Conservation (phyloP, 257 asterid species). For the Penstemon barbatus region DNA sequence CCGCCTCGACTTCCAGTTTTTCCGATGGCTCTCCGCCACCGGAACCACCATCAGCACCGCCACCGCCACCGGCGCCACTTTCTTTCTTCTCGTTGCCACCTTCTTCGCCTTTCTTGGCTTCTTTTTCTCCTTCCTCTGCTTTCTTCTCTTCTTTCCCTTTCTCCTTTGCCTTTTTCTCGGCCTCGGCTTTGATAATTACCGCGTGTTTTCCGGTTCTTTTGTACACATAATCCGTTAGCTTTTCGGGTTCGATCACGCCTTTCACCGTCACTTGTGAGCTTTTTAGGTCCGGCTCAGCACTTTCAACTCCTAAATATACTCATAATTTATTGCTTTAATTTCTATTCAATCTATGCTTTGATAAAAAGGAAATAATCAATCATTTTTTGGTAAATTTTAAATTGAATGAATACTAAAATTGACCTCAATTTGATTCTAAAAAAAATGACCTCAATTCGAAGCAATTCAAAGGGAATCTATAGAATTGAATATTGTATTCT, state of each 20-base stretch:
- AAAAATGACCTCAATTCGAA: constrained; percentile 30
- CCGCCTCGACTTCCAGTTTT: constrained; percentile 23
- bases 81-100: constrained; percentile 31
- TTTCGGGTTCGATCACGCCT: constrained; percentile 62
- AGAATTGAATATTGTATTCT: constrained; percentile 30
- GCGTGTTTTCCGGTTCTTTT: constrained; percentile 78
- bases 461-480: constrained; percentile 38
- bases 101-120: constrained; percentile 42
- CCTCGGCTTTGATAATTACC: constrained; percentile 53
- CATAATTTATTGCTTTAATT: neutral
- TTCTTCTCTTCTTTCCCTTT: constrained; percentile 34
- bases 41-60: neutral
- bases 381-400: too few species aligned
- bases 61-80: constrained; percentile 20
- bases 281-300: constrained; percentile 77
- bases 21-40: constrained; percentile 29
- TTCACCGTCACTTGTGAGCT: constrained; percentile 72
- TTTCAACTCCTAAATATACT: constrained; percentile 64
- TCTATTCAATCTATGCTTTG: too few species aligned
- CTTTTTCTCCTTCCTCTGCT: constrained; percentile 31
- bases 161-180: constrained; percentile 58
- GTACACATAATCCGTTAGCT: constrained; percentile 55
- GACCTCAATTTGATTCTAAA: neutral
- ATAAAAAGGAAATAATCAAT: too few species aligned
- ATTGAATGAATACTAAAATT: neutral